Conservation (phyloP, 2,329 filamentous ascomycete species). For the Penicillium carneum region DNA sequence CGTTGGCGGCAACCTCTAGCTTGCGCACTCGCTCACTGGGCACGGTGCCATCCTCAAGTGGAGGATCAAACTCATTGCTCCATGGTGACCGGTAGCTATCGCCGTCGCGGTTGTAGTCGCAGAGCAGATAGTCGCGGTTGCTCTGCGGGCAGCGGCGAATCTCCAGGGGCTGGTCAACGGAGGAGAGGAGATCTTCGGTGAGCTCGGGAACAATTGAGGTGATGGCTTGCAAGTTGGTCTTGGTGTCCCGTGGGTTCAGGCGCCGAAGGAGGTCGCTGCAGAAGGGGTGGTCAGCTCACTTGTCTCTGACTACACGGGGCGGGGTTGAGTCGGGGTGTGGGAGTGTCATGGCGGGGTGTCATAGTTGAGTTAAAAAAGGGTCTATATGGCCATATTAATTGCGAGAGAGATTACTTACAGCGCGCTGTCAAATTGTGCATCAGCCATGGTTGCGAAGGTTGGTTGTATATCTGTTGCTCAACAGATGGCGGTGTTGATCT, state of each 20-base stretch:
- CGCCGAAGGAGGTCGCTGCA: constrained; percentile 93
- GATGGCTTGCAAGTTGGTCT: constrained; percentile 85
- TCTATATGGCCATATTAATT: background rate
- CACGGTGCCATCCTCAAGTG: constrained; percentile 83
- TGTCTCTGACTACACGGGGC: constrained; percentile 26
- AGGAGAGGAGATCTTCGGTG: constrained; percentile 95
- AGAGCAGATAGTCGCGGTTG: constrained; percentile 93
- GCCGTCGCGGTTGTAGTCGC: constrained; percentile 99
- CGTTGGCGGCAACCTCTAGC: constrained; percentile 93
- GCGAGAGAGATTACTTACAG: constrained; percentile 50
- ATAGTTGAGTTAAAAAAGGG: background rate
- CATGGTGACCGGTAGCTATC: constrained; percentile 98
- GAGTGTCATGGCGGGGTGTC: constrained; percentile 6
- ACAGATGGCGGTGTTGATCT: constrained; percentile 30
- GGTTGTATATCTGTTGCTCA: constrained; percentile 27
- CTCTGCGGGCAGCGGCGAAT: constrained; percentile 85
- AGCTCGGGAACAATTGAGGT: constrained; percentile 88
- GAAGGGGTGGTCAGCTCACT: constrained; percentile 39
- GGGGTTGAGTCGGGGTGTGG: constrained; percentile 34
- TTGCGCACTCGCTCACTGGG: constrained; percentile 89
- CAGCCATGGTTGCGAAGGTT: constrained; percentile 49
- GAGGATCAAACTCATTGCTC: constrained; percentile 97
- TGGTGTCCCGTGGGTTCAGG: constrained; percentile 91
- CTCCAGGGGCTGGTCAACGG: constrained; percentile 92
- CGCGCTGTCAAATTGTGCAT: constrained; percentile 60